These are phyloP conservation scores for Fusarium torulosum DNA, from an alignment of 2,329 filamentous ascomycete species.

Conservation along the genomic window DNA sequence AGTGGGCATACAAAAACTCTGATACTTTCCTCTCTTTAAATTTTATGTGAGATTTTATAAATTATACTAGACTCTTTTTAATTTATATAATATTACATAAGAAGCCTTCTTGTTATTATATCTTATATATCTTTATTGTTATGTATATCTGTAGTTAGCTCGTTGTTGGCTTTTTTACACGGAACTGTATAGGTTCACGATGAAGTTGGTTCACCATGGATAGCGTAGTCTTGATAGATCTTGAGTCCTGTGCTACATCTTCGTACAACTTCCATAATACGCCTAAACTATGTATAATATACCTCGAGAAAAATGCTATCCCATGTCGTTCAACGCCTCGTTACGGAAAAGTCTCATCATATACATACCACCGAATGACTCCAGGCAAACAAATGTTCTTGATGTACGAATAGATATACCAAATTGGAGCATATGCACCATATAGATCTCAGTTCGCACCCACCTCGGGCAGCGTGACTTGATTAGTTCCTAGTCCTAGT, in stretches of 20 bases:
- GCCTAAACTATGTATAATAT: slow-evolving; percentile 14
- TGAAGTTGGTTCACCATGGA: background rate
- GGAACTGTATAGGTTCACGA: background rate
- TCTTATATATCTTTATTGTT: too few species aligned
- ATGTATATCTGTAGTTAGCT: too few species aligned
- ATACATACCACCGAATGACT: background rate
- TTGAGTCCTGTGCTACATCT: too few species aligned
- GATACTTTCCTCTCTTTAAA: too few species aligned
- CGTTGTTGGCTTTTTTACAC: too few species aligned
- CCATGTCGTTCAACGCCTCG: background rate
- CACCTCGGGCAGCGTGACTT: slow-evolving; percentile 8
- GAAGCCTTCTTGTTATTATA: too few species aligned
- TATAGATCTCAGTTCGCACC: background rate
- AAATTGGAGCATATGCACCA: background rate
- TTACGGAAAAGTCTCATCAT: slow-evolving; percentile 3
- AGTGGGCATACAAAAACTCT: too few species aligned
- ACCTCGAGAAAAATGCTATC: slow-evolving; percentile 4
- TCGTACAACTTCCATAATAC: background rate
- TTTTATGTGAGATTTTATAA: too few species aligned
- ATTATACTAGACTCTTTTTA: too few species aligned
- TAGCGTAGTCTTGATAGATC: background rate
- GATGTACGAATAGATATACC: background rate
- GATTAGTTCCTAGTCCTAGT: slow-evolving; percentile 53
- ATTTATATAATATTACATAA: too few species aligned
- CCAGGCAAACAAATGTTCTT: background rate